Evolutionary conservation across 352 stramenopile species (phyloP).

Genomic region (Thalassiosira mediterranea): DNA sequence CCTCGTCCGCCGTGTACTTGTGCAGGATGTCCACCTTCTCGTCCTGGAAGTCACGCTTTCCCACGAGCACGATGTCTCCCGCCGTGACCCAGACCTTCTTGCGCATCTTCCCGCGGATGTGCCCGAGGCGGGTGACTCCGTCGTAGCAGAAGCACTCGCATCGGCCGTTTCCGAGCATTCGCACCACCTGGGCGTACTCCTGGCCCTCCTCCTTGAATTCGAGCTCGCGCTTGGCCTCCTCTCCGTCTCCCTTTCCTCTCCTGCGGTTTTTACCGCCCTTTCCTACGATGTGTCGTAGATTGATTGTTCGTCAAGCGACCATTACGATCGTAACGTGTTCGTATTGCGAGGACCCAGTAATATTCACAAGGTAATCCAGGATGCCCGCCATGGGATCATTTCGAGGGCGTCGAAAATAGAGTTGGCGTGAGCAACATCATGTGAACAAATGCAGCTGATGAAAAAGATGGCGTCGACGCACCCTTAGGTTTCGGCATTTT

Average conservation of each 20-base stretch:
- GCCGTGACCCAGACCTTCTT: conserved; percentile 99
- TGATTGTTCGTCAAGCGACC: neutral
- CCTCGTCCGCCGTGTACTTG: conserved; percentile 96
- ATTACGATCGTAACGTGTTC: neutral
- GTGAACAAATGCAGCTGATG: neutral
- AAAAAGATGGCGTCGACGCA: conserved; percentile 11
- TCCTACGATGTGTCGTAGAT: conserved; percentile 82
- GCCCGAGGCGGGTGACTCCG: conserved; percentile 94
- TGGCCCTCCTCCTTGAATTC: conserved; percentile 99
- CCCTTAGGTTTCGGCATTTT: conserved; percentile 49
- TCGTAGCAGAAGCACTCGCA: conserved; percentile 99
- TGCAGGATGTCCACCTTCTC: conserved; percentile 99
- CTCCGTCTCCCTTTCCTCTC: conserved; percentile 97
- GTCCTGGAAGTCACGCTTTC: conserved; percentile 99
- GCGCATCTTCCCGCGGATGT: conserved; percentile 99
- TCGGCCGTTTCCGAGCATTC: conserved; percentile 98
- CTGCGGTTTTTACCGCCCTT: conserved; percentile 98
- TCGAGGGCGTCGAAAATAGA: neutral
- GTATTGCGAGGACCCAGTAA: no score
- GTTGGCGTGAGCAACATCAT: neutral
- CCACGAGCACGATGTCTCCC: conserved; percentile 99
- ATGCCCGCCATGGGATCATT: no score
- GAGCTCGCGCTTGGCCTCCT: conserved; percentile 98
- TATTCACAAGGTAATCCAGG: no score
- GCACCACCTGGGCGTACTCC: conserved; percentile 97